Percentiles rank a stretch among this genome's conserved stretches.
These are phyloP conservation scores for Xylariales sp. DNA, from an alignment of 2,329 filamentous ascomycete genomes.

Conservation along the genomic window DNA sequence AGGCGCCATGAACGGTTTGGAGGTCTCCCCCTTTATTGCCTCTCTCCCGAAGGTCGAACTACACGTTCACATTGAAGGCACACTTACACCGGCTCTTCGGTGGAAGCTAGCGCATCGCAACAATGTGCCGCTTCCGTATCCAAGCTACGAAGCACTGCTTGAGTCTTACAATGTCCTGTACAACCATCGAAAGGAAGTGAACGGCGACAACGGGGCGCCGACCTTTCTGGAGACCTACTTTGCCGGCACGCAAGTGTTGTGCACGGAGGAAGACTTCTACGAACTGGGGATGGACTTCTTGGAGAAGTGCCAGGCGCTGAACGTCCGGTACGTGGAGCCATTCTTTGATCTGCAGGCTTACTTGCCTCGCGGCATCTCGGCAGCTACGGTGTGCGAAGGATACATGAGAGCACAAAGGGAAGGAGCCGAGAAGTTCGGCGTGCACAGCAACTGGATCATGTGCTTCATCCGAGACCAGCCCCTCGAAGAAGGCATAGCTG, in stretches of 20 bases:
- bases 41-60: slow-evolving; percentile 40
- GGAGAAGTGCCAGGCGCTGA: slow-evolving; percentile 26
- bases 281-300: slow-evolving; percentile 36
- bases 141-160: slow-evolving; percentile 26
- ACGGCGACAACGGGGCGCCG: slow-evolving; percentile 25
- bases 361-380: slow-evolving; percentile 30
- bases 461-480: slow-evolving; percentile 38
- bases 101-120: slow-evolving; percentile 38
- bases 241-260: slow-evolving; percentile 26
- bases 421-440: slow-evolving; percentile 20
- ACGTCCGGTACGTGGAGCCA: slow-evolving; percentile 34
- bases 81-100: slow-evolving; percentile 33
- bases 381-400: slow-evolving; percentile 28
- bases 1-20: slow-evolving; percentile 28
- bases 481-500: slow-evolving; percentile 31
- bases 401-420: slow-evolving; percentile 29
- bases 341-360: slow-evolving; percentile 41
- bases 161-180: slow-evolving; percentile 29
- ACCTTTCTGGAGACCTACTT: slow-evolving; percentile 31
- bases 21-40: slow-evolving; percentile 29
- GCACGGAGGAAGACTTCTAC: slow-evolving; percentile 32
- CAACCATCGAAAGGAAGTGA: slow-evolving; percentile 34
- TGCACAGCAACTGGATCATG: slow-evolving; percentile 33
- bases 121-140: slow-evolving; percentile 24
- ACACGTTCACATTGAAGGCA: slow-evolving; percentile 43